Evolutionary conservation across 1,284 basidiomycete species (phyloP).

Genomic region (Malassezia cuniculi): DNA sequence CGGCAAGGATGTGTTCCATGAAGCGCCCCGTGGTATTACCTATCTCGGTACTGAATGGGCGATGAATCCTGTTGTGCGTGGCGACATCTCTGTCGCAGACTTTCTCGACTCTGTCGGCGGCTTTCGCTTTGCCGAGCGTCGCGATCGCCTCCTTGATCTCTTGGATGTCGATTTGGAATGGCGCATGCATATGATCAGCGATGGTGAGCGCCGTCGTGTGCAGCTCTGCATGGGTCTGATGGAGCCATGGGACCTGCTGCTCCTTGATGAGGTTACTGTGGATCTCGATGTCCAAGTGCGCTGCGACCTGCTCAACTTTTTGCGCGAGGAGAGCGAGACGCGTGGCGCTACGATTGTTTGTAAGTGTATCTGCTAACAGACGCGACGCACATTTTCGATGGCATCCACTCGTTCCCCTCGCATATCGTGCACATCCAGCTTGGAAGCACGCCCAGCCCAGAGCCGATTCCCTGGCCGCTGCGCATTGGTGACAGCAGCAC

Average conservation of each 20-base stretch:
- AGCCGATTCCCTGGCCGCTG: conserved; percentile 33
- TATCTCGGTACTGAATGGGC: conserved; percentile 73
- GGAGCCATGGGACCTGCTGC: conserved; percentile 81
- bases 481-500: conserved; percentile 16
- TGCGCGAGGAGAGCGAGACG: conserved; percentile 66
- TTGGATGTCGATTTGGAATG: conserved; percentile 69
- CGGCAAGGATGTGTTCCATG: conserved; percentile 40
- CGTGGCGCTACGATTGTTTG: conserved; percentile 82
- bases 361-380: conserved; percentile 46
- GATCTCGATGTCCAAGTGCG: conserved; percentile 96
- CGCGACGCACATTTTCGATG: conserved; percentile 45
- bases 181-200: conserved; percentile 80
- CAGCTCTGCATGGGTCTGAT: conserved; percentile 96
- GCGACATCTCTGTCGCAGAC: conserved; percentile 50
- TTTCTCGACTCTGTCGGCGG: conserved; percentile 77
- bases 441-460: conserved; percentile 26
- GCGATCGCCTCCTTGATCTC: conserved; percentile 75
- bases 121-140: conserved; percentile 76
- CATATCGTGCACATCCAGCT: conserved; percentile 39
- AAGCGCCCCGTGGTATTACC: conserved; percentile 48
- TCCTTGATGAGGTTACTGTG: conserved; percentile 95
- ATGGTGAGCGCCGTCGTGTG: conserved; percentile 83
- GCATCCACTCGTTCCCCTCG: conserved; percentile 40
- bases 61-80: conserved; percentile 85
- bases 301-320: conserved; percentile 73